phyloP scores from a whole-genome alignment of 164 flowering plant species.

The Chloranthus sessilifolius region DNA sequence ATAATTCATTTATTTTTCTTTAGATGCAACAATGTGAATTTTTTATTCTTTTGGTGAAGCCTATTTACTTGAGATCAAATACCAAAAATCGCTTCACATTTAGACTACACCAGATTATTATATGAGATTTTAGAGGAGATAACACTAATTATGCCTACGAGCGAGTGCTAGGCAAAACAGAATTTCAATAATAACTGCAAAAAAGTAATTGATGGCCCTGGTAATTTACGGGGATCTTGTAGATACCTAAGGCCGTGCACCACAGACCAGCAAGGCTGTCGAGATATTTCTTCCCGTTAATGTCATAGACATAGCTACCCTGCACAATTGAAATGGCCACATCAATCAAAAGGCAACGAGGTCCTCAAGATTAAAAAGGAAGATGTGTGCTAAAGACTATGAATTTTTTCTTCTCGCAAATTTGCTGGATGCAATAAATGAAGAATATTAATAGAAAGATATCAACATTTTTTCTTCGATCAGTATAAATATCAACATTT shows the following conservation, averaged over 20 bases:
- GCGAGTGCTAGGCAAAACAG: neutral
- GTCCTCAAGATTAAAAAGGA: neutral
- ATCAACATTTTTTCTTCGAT: too few relatives aligned
- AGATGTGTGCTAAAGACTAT: neutral
- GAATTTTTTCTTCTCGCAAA: neutral
- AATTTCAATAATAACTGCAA: neutral
- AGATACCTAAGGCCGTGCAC: slow-evolving; percentile 91
- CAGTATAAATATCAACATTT: too few relatives aligned
- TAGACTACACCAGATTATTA: too few relatives aligned
- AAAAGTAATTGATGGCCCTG: slow-evolving; percentile 1
- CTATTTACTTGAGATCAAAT: too few relatives aligned
- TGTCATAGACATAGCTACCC: slow-evolving; percentile 87
- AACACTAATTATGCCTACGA: too few relatives aligned
- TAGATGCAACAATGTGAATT: too few relatives aligned
- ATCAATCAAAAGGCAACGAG: neutral
- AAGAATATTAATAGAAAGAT: neutral
- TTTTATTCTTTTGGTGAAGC: too few relatives aligned
- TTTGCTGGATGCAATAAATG: neutral
- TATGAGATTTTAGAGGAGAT: too few relatives aligned
- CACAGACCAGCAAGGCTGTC: slow-evolving; percentile 97
- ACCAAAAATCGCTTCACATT: too few relatives aligned
- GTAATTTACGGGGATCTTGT: neutral
- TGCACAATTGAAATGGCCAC: too few relatives aligned
- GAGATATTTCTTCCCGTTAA: slow-evolving; percentile 79
- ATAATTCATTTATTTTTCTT: too few relatives aligned